Evolutionary conservation across 139 green algal genomes (phyloP), one percentile per base, ranked within the genome.

Genomic region (Ulvella scutata): DNA sequence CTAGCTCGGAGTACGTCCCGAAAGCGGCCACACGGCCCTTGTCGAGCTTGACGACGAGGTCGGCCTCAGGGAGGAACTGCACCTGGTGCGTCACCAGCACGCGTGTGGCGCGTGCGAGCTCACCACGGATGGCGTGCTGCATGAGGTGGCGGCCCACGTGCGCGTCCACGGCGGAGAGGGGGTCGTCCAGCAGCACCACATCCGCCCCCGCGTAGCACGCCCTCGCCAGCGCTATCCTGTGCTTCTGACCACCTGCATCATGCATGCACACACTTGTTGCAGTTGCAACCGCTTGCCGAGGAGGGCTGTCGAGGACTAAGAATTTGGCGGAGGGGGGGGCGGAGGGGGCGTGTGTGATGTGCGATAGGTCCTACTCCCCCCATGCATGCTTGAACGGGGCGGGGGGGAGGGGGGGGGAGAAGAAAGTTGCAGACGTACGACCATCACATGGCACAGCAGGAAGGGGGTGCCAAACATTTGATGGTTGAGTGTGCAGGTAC

Each of bases 221-320:
- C 3, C 91, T 79, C 0, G 91, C 90, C 13, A 96, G 82, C 0
- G 89, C 87, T 4, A 96, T 83, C 40, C 91, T 85, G 77, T 96
- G 90, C 38, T 90, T 87, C 82, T 96, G 88, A 34, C 90, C 90
- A 6, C 87, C 87, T 21, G 82, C n/a, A n/a, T n/a, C n/a, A n/a
- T n/a, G n/a, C n/a, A n/a, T n/a, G n/a, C n/a, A n/a, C n/a, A n/a
- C n/a, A n/a, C n/a, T n/a, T n/a, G n/a, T n/a, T n/a, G n/a, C n/a
- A n/a, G n/a, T n/a, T n/a, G n/a, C n/a, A n/a, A n/a, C n/a, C n/a
- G n/a, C n/a, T n/a, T n/a, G n/a, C n/a, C n/a, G n/a, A n/a, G n/a
- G n/a, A n/a, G n/a, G n/a, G n/a, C n/a, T n/a, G n/a, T n/a, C n/a
- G n/a, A n/a, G n/a, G n/a, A n/a, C n/a, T n/a, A n/a, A n/a, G n/a